Conservation (phyloP, 306 rosid genomes). For the Pachyrhizus erosus region DNA sequence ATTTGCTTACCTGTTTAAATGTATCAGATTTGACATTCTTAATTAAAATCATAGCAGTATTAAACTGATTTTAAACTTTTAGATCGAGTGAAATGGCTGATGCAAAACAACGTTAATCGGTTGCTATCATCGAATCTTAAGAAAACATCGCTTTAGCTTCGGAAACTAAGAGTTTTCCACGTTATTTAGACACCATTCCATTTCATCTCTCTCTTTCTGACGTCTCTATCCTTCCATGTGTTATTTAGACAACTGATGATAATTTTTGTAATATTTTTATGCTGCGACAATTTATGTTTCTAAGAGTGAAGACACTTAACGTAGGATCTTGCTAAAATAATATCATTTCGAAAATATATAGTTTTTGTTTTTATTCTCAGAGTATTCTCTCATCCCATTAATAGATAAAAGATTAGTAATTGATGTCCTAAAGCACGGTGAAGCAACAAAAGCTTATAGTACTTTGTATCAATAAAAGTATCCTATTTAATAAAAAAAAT, state of each 20-base stretch:
- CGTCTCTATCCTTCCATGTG: background rate
- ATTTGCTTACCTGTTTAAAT: no score
- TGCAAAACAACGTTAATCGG: background rate
- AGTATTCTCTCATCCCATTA: no score
- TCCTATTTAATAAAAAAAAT: no score
- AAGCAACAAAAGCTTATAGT: no score
- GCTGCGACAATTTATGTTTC: background rate
- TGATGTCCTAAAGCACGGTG: no score
- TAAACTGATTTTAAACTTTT: background rate
- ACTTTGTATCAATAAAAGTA: no score
- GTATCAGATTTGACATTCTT: background rate
- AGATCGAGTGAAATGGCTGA: background rate
- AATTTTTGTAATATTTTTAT: background rate
- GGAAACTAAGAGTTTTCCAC: background rate
- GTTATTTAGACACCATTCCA: background rate
- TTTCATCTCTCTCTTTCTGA: background rate
- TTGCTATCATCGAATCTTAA: background rate
- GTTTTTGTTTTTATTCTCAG: background rate
- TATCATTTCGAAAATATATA: background rate
- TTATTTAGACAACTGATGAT: background rate
- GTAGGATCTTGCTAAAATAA: background rate
- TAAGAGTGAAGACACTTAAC: background rate
- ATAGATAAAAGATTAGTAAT: no score
- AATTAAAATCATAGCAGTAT: background rate
- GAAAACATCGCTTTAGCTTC: background rate